Evolutionary conservation across 495 filamentous ascomycete genomes (phyloP), one percentile per base, ranked within the genome.

Genomic region (Xylaria curta): DNA sequence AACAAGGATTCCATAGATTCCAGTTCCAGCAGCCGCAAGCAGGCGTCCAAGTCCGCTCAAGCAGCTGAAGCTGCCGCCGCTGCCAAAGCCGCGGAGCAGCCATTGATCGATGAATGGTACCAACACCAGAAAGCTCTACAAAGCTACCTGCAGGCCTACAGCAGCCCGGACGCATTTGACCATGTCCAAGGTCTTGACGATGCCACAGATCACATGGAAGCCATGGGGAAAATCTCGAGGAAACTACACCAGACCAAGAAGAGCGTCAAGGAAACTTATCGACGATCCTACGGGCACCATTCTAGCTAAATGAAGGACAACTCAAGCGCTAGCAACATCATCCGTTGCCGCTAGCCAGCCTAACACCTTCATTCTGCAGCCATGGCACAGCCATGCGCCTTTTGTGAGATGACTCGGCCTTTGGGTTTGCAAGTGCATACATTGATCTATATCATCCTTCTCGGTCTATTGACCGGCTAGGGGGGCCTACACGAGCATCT

Each of bases 61-160:
- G 74, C 76, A 19, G 75, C 74, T 70, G 75, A 76, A 71, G 71
- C 74, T 2, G 73, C 74, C 38, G 66, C 75, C n/a, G 78, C 77
- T 7, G 69, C 77, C 66, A 72, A 75, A 38, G 78, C 78, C 49
- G 69, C 76, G 28, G 76, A 79, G 60, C 75, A 76, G 68, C 77
- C 79, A 49, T 75, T 85, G 70, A 73, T 82, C 40, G 81, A 85
- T 36, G 79, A 82, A 58, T 87, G 85, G 85, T 81, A 81, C 70
- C 77, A 84, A 66, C 83, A 86, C 76, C 84, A 82, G 58, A 83
- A 79, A 76, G 82, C 81, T 47, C 80, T 87, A 33, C 80, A 83
- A 72, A 75, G 65, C 24, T 80, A 85, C 36, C 73, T 86, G 12
- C 78, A 80, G 72, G 80, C 77, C n/a, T 82, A 79, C 66, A 77